Percentiles rank a stretch among this genome's conserved stretches.
phyloP scores from a whole-genome alignment of 371 early-diverging fungal species.

The Choanephora cucurbitarum region DNA sequence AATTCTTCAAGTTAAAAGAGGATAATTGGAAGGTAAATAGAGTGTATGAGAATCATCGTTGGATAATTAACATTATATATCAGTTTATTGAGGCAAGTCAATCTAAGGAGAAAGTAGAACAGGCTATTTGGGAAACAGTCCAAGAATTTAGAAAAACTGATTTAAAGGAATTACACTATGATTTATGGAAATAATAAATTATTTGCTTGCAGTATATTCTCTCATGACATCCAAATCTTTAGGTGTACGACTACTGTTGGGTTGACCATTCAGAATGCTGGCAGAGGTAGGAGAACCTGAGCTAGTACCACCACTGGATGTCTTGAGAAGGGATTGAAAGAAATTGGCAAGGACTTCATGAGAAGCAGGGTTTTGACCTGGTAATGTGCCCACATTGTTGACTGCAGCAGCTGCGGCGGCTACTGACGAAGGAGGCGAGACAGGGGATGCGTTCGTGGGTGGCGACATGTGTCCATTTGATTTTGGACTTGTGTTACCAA shows the following conservation, averaged over 20 bases:
- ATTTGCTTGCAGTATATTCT: slow-evolving; percentile 28
- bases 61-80: too few relatives aligned
- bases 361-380: slow-evolving; percentile 34
- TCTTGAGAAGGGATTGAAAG: slow-evolving; percentile 84
- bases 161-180: slow-evolving; percentile 10
- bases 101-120: slow-evolving; percentile 22
- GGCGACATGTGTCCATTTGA: slow-evolving; percentile 10
- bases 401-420: slow-evolving; percentile 14
- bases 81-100: slow-evolving; percentile 31
- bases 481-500: slow-evolving; percentile 4
- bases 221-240: slow-evolving; percentile 50
- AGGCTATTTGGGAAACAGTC: slow-evolving; percentile 18
- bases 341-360: slow-evolving; percentile 86
- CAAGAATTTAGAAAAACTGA: not conserved
- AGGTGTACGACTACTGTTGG: slow-evolving; percentile 29
- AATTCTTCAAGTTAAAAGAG: slow-evolving; percentile 62
- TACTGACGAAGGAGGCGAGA: slow-evolving; percentile 17
- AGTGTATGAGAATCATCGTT: too few relatives aligned
- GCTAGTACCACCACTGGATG: slow-evolving; percentile 15
- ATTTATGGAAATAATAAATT: slow-evolving; percentile 30
- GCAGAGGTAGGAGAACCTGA: slow-evolving; percentile 35
- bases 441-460: too few relatives aligned
- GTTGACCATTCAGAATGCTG: slow-evolving; percentile 5
- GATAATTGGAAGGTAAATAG: slow-evolving; percentile 65
- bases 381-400: slow-evolving; percentile 8